Percentiles rank a stretch among this genome's conserved stretches.
Conservation (phyloP, 805 yeast genomes). For the Sugiyamaella floridensis region DNA sequence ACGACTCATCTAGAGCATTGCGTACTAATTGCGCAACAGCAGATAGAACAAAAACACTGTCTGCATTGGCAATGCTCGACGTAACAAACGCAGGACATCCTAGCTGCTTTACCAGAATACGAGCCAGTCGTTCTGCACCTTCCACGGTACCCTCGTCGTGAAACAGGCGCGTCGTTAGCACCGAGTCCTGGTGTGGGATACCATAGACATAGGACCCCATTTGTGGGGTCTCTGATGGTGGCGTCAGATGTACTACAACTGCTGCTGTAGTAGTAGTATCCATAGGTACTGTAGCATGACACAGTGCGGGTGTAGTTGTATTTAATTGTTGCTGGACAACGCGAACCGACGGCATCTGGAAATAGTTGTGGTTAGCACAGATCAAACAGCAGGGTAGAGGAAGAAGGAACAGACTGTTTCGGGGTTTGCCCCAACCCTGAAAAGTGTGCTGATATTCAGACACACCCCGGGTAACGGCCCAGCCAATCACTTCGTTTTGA, state of each 20-base stretch:
- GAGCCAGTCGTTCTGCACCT: constrained; percentile 15
- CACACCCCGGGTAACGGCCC: neutral
- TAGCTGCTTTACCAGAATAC: constrained; percentile 10
- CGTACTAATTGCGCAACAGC: neutral
- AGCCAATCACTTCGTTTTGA: neutral
- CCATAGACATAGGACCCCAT: constrained; percentile 17
- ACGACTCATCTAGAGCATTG: neutral
- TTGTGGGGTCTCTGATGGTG: constrained; percentile 6
- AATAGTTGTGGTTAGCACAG: neutral
- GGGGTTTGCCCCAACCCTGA: neutral
- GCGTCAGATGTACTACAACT: constrained; percentile 1
- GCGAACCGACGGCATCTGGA: neutral
- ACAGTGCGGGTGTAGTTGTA: neutral
- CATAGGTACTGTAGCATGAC: neutral
- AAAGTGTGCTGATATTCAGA: neutral
- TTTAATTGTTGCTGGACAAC: neutral
- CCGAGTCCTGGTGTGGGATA: constrained; percentile 3
- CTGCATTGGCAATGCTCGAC: constrained; percentile 1
- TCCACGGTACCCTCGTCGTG: constrained; percentile 13
- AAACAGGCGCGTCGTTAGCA: constrained; percentile 9
- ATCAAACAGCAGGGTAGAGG: neutral
- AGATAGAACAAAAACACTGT: neutral
- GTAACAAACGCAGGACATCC: constrained; percentile 15
- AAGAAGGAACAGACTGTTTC: neutral
- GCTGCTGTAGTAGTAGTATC: constrained; percentile 1